Evolutionary conservation across 371 early-diverging fungal species (phyloP).

Genomic region (Mortierella sp.): DNA sequence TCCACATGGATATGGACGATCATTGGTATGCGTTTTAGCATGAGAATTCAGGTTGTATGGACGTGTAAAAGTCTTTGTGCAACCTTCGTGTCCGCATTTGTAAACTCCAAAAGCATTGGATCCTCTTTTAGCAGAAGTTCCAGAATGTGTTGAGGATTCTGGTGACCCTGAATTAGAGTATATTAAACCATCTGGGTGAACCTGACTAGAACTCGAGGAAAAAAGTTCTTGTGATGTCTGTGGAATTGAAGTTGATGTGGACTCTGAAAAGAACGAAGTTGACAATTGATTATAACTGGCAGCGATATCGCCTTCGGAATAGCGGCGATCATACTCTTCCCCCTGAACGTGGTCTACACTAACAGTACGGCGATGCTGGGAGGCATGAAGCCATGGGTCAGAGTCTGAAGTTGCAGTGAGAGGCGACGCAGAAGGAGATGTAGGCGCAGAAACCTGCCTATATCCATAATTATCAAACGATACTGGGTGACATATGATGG

Average conservation of each 20-base stretch:
- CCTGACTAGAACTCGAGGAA: background rate
- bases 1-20: constrained; percentile 73
- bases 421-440: constrained; percentile 26
- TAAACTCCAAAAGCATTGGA: constrained; percentile 19
- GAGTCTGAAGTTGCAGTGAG: background rate
- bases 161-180: background rate
- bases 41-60: constrained; percentile 83
- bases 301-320: constrained; percentile 30
- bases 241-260: background rate
- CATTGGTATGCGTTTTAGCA: constrained; percentile 74
- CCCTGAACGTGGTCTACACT: constrained; percentile 18
- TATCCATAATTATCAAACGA: background rate
- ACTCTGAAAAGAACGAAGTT: constrained; percentile 8
- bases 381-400: constrained; percentile 9
- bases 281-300: constrained; percentile 20
- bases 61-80: constrained; percentile 75
- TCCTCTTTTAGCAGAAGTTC: constrained; percentile 3
- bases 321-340: constrained; percentile 31
- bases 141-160: background rate
- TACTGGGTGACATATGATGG: background rate
- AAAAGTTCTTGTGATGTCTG: background rate
- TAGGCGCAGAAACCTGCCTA: constrained; percentile 37
- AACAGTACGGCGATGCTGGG: constrained; percentile 42
- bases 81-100: constrained; percentile 69
- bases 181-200: background rate